These are phyloP conservation scores for Phyllosticta capitalensis DNA, from an alignment of 2,329 filamentous ascomycete species.

Conservation along the genomic window DNA sequence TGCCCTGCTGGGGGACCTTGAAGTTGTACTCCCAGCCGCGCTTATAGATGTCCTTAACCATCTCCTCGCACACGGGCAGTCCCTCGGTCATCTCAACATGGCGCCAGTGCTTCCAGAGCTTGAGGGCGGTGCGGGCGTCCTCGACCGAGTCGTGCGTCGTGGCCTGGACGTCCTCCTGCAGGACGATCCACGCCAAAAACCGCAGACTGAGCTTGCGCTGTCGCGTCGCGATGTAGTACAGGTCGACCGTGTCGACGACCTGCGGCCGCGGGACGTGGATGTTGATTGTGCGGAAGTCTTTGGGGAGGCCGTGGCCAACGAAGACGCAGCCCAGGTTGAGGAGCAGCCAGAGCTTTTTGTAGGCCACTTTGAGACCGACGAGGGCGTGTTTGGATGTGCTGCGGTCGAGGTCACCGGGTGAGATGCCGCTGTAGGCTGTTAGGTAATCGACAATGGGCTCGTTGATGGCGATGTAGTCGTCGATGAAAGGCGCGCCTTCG, in stretches of 20 bases:
- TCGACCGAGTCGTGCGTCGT: slow-evolving; percentile 93
- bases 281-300: slow-evolving; percentile 96
- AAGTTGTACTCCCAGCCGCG: slow-evolving; percentile 47
- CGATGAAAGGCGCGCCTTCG: slow-evolving; percentile 83
- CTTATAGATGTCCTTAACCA: slow-evolving; percentile 78
- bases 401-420: slow-evolving; percentile 72
- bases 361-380: slow-evolving; percentile 79
- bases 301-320: slow-evolving; percentile 83
- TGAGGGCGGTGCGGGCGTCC: slow-evolving; percentile 82
- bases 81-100: slow-evolving; percentile 87
- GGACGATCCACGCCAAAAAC: slow-evolving; percentile 81
- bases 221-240: slow-evolving; percentile 75
- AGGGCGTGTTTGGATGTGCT: slow-evolving; percentile 71
- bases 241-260: slow-evolving; percentile 86
- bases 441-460: slow-evolving; percentile 93
- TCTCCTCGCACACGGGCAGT: slow-evolving; percentile 71
- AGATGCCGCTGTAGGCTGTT: slow-evolving; percentile 88
- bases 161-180: slow-evolving; percentile 89
- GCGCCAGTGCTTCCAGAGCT: slow-evolving; percentile 77
- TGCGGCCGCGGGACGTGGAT: slow-evolving; percentile 87
- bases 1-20: slow-evolving; percentile 21
- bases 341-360: slow-evolving; percentile 96
- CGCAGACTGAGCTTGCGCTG: slow-evolving; percentile 82
- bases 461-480: slow-evolving; percentile 89
- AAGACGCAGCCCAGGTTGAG: slow-evolving; percentile 92